Conservation (phyloP, 305 asterid species). For the Plantago coronopus region DNA sequence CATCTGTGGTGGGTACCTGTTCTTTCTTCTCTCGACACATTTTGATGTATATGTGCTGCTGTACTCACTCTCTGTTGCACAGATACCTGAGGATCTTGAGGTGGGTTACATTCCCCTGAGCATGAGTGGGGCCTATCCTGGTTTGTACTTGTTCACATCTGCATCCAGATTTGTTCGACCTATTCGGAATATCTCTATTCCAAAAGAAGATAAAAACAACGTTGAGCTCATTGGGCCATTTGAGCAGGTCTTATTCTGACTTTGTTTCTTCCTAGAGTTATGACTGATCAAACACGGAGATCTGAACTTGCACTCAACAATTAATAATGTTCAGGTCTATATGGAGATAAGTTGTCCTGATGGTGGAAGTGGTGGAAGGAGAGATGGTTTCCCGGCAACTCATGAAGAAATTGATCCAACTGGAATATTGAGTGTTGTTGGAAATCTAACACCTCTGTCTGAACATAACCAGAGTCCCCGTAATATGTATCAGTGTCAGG, state of each 20-base stretch:
- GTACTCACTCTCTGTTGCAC: constrained; percentile 21
- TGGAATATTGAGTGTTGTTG: constrained; percentile 90
- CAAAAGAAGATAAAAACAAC: constrained; percentile 58
- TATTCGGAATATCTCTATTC: constrained; percentile 56
- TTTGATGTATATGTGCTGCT: constrained; percentile 5
- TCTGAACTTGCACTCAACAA: too few relatives aligned
- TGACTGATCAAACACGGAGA: too few relatives aligned
- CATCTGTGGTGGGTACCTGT: constrained; percentile 52
- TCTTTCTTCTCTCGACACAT: constrained; percentile 3
- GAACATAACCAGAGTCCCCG: constrained; percentile 99
- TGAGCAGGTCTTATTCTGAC: constrained; percentile 63
- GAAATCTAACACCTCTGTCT: constrained; percentile 96
- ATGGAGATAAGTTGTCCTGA: constrained; percentile 98
- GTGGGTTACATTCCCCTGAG: constrained; percentile 93
- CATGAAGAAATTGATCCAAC: constrained; percentile 97
- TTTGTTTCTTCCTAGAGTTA: constrained; percentile 14
- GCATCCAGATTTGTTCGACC: constrained; percentile 96
- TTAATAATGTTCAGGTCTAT: constrained; percentile 50
- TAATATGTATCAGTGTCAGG: constrained; percentile 99
- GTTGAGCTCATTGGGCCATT: constrained; percentile 90
- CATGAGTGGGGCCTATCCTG: constrained; percentile 93
- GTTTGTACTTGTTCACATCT: constrained; percentile 71
- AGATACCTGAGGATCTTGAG: constrained; percentile 97
- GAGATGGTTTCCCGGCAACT: constrained; percentile 69
- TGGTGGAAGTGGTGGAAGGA: constrained; percentile 93